Evolutionary conservation across 2,329 filamentous ascomycete species (phyloP).

Genomic region (Fusarium sp.): DNA sequence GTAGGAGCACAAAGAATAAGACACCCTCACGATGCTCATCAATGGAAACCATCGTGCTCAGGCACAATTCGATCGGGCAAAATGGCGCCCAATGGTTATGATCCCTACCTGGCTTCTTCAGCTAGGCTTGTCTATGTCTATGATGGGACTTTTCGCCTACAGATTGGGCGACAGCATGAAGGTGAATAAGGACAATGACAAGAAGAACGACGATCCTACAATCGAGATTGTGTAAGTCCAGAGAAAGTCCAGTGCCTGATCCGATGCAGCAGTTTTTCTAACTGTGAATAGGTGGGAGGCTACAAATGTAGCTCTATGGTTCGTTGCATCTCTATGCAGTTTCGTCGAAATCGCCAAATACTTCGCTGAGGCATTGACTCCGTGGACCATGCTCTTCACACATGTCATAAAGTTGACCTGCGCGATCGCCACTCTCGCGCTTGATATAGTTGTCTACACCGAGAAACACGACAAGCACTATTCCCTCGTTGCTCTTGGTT

Average conservation of each 20-base stretch:
- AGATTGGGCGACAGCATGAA: conserved; percentile 59
- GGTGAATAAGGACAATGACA: conserved; percentile 53
- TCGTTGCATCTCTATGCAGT: conserved; percentile 58
- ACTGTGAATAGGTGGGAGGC: conserved; percentile 60
- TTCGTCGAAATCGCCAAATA: conserved; percentile 59
- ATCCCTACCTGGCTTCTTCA: conserved; percentile 62
- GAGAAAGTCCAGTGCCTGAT: neutral
- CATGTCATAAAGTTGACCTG: conserved; percentile 61
- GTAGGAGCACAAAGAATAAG: neutral
- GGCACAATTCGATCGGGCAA: conserved; percentile 61
- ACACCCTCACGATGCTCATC: conserved; percentile 6
- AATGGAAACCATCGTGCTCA: conserved; percentile 60
- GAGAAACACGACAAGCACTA: conserved; percentile 57
- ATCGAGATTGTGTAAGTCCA: conserved; percentile 62
- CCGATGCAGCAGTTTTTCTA: neutral
- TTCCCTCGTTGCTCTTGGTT: conserved; percentile 58
- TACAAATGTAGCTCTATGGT: conserved; percentile 61
- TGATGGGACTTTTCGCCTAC: conserved; percentile 64
- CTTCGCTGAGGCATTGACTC: conserved; percentile 61
- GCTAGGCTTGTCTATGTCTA: conserved; percentile 54
- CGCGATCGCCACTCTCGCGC: conserved; percentile 56
- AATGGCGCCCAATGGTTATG: conserved; percentile 60
- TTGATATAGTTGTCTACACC: conserved; percentile 63
- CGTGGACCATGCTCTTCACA: conserved; percentile 63
- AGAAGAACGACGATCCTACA: conserved; percentile 51